phyloP scores from a whole-genome alignment of 805 yeast species.

The Ogataea minuta region DNA sequence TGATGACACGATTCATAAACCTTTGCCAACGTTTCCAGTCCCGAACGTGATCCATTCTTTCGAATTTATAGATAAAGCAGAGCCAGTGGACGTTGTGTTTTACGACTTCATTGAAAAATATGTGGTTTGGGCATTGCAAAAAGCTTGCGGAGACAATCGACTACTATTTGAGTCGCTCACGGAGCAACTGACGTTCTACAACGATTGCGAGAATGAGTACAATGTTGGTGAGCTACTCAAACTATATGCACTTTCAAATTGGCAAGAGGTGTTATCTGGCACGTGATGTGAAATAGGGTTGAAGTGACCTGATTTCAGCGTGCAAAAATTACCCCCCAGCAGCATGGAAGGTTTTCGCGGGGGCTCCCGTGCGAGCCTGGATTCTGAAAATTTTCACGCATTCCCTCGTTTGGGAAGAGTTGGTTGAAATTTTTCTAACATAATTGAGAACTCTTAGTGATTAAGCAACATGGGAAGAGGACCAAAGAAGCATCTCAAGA shows the following conservation, averaged over 20 bases:
- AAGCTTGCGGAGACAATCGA: slow-evolving; percentile 20
- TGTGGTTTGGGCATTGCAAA: slow-evolving; percentile 25
- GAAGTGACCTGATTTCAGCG: slow-evolving; percentile 6
- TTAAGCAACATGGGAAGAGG: slow-evolving; percentile 68
- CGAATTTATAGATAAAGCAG: slow-evolving; percentile 29
- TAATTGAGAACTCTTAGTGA: slow-evolving; percentile 15
- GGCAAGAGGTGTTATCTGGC: slow-evolving; percentile 25
- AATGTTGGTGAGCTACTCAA: slow-evolving; percentile 45
- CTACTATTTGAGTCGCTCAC: slow-evolving; percentile 17
- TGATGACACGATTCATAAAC: slow-evolving; percentile 73
- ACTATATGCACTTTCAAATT: slow-evolving; percentile 36
- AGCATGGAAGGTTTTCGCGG: slow-evolving; percentile 1
- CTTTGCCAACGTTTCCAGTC: slow-evolving; percentile 55
- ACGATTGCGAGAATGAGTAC: slow-evolving; percentile 38
- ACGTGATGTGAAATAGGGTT: slow-evolving; percentile 5
- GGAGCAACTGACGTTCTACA: slow-evolving; percentile 21
- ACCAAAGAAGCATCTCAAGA: slow-evolving; percentile 98
- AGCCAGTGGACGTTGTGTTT: slow-evolving; percentile 65
- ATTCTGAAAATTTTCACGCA: slow-evolving; percentile 15
- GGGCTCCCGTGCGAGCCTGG: slow-evolving; percentile 11
- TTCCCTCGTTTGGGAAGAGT: slow-evolving; percentile 11
- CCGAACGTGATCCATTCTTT: slow-evolving; percentile 77
- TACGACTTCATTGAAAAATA: slow-evolving; percentile 64
- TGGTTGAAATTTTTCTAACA: slow-evolving; percentile 11
- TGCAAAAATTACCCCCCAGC: slow-evolving; percentile 4